Percentiles rank a stretch among this genome's conserved stretches.
Conservation (phyloP, 2,329 filamentous ascomycete species). For the Aspergillus puulaauensis region DNA sequence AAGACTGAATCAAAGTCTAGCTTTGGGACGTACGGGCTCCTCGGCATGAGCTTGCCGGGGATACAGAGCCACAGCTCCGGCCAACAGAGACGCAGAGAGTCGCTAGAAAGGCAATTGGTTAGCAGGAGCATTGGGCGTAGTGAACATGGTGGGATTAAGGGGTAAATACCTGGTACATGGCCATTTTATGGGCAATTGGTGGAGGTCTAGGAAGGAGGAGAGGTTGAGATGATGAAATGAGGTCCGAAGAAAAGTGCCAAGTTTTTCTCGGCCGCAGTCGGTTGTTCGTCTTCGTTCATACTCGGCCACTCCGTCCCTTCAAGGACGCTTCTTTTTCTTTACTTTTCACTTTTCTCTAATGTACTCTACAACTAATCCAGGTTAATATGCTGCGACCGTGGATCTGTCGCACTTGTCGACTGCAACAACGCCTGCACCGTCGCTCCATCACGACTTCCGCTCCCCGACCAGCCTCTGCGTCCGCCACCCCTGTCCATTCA, state of each 20-base stretch:
- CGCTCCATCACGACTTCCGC: slow-evolving; percentile 13
- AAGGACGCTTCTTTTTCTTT: slow-evolving; percentile 7
- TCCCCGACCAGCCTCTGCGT: slow-evolving; percentile 17
- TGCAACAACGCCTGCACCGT: slow-evolving; percentile 7
- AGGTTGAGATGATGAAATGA: slow-evolving; percentile 15
- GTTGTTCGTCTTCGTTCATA: slow-evolving; percentile 15
- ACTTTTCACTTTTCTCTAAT: slow-evolving; percentile 4
- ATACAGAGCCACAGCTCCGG: slow-evolving; percentile 40
- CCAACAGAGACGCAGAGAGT: slow-evolving; percentile 40
- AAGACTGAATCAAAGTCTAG: neutral
- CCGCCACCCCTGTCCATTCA: slow-evolving; percentile 25
- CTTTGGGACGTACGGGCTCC: slow-evolving; percentile 35
- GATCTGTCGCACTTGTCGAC: slow-evolving; percentile 11
- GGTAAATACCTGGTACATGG: slow-evolving; percentile 40
- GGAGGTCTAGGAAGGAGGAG: slow-evolving; percentile 28
- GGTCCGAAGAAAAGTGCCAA: slow-evolving; percentile 19
- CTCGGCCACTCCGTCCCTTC: neutral
- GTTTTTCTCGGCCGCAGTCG: slow-evolving; percentile 26
- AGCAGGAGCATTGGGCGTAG: slow-evolving; percentile 21
- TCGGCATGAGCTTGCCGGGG: slow-evolving; percentile 45
- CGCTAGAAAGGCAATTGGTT: slow-evolving; percentile 33
- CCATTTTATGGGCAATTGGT: slow-evolving; percentile 38
- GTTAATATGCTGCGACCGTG: slow-evolving; percentile 13
- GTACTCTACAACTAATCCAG: slow-evolving; percentile 10
- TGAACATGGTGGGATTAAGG: neutral